phyloP scores from a whole-genome alignment of 2,329 filamentous ascomycete species.

The Botrytis galanthina region DNA sequence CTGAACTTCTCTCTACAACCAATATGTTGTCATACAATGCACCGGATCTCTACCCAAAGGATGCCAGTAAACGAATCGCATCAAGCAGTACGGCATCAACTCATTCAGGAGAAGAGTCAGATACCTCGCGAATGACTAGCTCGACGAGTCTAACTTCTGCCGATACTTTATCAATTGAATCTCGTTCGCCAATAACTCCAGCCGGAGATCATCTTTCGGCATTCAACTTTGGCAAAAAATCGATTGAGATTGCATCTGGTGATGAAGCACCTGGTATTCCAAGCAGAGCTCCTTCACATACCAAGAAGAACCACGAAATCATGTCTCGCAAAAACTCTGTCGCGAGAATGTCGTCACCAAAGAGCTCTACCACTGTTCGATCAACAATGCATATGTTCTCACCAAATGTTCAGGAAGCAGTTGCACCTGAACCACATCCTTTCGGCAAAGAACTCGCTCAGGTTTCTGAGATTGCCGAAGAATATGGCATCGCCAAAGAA shows the following conservation, averaged over 20 bases:
- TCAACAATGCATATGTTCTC: conserved; percentile 45
- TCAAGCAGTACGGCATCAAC: conserved; percentile 26
- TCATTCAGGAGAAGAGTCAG: conserved; percentile 67
- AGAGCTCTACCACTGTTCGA: conserved; percentile 57
- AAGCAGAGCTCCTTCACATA: conserved; percentile 78
- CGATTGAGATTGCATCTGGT: conserved; percentile 40
- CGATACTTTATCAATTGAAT: conserved; percentile 44
- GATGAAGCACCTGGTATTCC: conserved; percentile 64
- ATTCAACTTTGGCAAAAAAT: conserved; percentile 51
- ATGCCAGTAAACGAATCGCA: neutral
- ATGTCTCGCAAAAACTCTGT: conserved; percentile 67
- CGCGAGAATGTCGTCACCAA: conserved; percentile 58
- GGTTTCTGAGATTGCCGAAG: conserved; percentile 89
- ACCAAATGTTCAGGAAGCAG: conserved; percentile 29
- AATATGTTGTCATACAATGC: conserved; percentile 96
- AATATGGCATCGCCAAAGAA: conserved; percentile 64
- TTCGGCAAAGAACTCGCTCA: conserved; percentile 90
- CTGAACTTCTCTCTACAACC: conserved; percentile 87
- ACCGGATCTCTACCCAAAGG: conserved; percentile 63
- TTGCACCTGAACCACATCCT: conserved; percentile 57
- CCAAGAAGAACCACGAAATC: conserved; percentile 79
- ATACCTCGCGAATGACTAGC: conserved; percentile 52
- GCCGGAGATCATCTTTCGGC: conserved; percentile 66
- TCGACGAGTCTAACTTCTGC: conserved; percentile 46
- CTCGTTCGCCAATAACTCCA: conserved; percentile 42